Evolutionary conservation across 2,329 filamentous ascomycete species (phyloP), one percentile per base, ranked within the genome.

Genomic region (Paecilomyces niveus): DNA sequence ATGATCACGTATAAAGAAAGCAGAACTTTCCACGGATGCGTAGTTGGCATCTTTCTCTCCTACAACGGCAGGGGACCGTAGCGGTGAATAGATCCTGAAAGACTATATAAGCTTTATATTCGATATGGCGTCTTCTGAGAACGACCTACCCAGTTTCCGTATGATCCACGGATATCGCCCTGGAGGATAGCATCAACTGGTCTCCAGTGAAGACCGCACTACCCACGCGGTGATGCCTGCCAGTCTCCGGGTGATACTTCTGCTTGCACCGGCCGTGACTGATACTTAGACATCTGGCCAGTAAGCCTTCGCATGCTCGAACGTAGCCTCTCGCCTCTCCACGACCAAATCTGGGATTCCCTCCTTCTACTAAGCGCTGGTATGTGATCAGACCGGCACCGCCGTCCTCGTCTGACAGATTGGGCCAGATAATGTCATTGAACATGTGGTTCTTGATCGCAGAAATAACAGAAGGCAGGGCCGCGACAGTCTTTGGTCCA

Each of bases 371-470:
- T 9, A 99, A 80, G 15, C 94, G 85, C 71, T 92, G 87, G 66
- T 96, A 97, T 0, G 91, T 96, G 33, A 99, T 86, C 29, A 99
- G 82, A 0, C 94, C 94, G 3, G 92, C 92, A 24, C 94, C 94
- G 33, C 92, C 92, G 71, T 96, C 94, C 75, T 99, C 94, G 68
- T 99, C 93, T 0, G 91, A 95, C 45, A 99, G 78, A 65, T 99
- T 99, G 0, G 94, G 94, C 94, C 94, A 99, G 57, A 97, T 96
- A 59, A 96, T 80, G 68, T 97, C 95, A 75, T 99, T 99, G 79
- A 99, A 99, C 60, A 99, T 90, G 74, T 99, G 92, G 0, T 81
- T 86, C 72, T 96, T 97, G 74, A 99, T 87, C 0, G 93, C 92
- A 53, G 90, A 83, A 55, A 99, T 92, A n/a, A 93, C 96, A 29